Evolutionary conservation across 805 yeast genomes (phyloP), one percentile per base, ranked within the genome.

Genomic region (Yamadazyma scolyti): DNA sequence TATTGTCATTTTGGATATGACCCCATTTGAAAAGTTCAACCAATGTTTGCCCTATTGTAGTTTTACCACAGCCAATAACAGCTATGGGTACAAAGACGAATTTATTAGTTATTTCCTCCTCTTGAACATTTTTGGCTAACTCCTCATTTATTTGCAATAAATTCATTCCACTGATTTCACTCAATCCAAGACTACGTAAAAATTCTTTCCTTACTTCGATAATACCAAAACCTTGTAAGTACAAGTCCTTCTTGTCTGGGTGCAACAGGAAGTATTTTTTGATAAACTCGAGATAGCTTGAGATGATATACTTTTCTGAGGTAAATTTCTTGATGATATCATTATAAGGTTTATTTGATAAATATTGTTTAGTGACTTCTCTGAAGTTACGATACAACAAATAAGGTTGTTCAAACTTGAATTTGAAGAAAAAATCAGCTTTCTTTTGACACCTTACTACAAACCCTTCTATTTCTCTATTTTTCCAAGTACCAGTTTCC

Each of bases 401-500:
- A 52, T 93, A 93, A 0, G 98, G 98, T 58, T 93, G 95, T 44
- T 88, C 95, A 54, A 93, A 93, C 56, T 93, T 93, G 63, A 66
- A 93, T 58, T 93, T 93, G 75, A 88, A 93, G 56, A 90, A 85
- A 47, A 73, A 87, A 1, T 41, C 36, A 4, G 32, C 23, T 7
- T 28, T 25, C 11, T 28, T 38, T 27, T 70, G 66, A 45, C 89
- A 76, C 33, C 98, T 69, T 4, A 93, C 68, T 1, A 93, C 99
- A 62, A 90, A 93, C 0, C 99, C 99, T 59, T 93, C 99, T 6
- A 85, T 72, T 42, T 87, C 96, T 22, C 68, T 61, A 2, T 74
- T 78, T 1, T 82, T 61, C 56, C 77, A 87, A 2, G 77, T 68
- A 0, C 97, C 97, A 0, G 82, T 74, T 33, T 68, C 57, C 0